Base-by-base conservation (phyloP, 192 early-diverging fungal species). In the Cetraspora pellucida region DNA sequence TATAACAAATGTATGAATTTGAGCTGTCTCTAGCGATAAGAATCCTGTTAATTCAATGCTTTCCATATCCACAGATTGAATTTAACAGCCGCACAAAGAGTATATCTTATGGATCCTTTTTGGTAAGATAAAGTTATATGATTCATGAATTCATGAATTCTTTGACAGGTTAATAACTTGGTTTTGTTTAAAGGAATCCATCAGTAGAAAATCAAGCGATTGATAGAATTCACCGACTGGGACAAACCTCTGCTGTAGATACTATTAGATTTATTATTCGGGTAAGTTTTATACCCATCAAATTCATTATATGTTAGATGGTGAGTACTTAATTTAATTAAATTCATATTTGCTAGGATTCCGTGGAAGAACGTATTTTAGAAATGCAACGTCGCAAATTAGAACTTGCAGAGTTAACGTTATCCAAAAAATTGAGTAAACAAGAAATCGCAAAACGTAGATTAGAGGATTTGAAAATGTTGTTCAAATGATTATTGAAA, bases 191-290 rank as follows among this genome's bases (percentile, higher is more conserved):
- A 82, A 80, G 92, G 93, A 95, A 93, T 77, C 89, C 88, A 17
- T 89, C 91, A n/a, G 90, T 92, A 21, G 92, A 95, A 82, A 83
- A 85, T 30, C 94, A 95, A 77, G 94, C 94, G 0, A 91, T 95
- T 49, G 94, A 95, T 78, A 90, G 94, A 73, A 89, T 95, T 50
- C 92, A 95, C 80, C 87, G 94, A n/a, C 80, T 95, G 1, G 94
- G 94, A 19, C 94, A 95, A 72, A 82, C 67, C 30, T 79, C 83
- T 31, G 86, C 89, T 0, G 89, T 93, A 19, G 85, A 86, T 13
- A 87, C 90, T 2, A 81, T 88, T 14, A 88, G 89, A 31, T 92
- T 90, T 75, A 88, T 93, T 75, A 82, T 91, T 37, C 83, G 86
- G 67, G 86, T 82, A 82, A 52, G 31, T 7, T 27, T 1, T 19